phyloP scores from a whole-genome alignment of 2,329 filamentous ascomycete genomes.

The Amauroascus niger region DNA sequence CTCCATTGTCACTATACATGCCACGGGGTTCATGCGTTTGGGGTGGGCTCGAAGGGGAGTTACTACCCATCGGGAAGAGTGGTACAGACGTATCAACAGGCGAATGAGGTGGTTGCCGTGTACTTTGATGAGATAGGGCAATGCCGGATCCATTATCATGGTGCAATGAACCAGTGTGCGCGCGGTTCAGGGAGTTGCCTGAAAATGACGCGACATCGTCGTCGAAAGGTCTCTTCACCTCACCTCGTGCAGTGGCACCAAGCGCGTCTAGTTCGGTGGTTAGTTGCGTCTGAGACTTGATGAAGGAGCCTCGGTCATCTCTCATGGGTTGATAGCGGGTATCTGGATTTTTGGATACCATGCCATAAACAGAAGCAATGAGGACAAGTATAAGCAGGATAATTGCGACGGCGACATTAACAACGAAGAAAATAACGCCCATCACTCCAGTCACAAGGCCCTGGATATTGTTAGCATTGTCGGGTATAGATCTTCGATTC shows the following conservation, averaged over 20 bases:
- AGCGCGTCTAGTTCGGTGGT: slow-evolving; percentile 83
- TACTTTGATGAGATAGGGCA: slow-evolving; percentile 18
- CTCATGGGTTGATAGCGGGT: slow-evolving; percentile 93
- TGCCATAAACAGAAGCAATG: slow-evolving; percentile 64
- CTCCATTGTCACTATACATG: slow-evolving; percentile 15
- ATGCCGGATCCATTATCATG: background rate
- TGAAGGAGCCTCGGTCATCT: slow-evolving; percentile 91
- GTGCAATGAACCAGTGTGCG: slow-evolving; percentile 27
- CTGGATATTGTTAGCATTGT: slow-evolving; percentile 26
- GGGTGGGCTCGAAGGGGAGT: slow-evolving; percentile 32
- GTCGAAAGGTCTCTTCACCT: slow-evolving; percentile 63
- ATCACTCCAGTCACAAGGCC: slow-evolving; percentile 76
- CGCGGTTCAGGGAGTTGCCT: slow-evolving; percentile 46
- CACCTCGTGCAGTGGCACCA: slow-evolving; percentile 77
- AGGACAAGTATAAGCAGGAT: slow-evolving; percentile 76
- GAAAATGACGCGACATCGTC: slow-evolving; percentile 57
- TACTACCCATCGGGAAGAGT: slow-evolving; percentile 38
- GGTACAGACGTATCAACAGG: slow-evolving; percentile 41
- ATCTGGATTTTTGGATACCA: slow-evolving; percentile 89
- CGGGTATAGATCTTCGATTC: background rate
- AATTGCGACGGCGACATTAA: slow-evolving; percentile 74
- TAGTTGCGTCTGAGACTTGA: slow-evolving; percentile 85
- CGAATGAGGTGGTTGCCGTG: slow-evolving; percentile 38
- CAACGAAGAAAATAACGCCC: slow-evolving; percentile 78
- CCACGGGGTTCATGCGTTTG: slow-evolving; percentile 29